Base-by-base conservation (phyloP, 2,329 filamentous ascomycete species). In the Penicillium hesseltinei region DNA sequence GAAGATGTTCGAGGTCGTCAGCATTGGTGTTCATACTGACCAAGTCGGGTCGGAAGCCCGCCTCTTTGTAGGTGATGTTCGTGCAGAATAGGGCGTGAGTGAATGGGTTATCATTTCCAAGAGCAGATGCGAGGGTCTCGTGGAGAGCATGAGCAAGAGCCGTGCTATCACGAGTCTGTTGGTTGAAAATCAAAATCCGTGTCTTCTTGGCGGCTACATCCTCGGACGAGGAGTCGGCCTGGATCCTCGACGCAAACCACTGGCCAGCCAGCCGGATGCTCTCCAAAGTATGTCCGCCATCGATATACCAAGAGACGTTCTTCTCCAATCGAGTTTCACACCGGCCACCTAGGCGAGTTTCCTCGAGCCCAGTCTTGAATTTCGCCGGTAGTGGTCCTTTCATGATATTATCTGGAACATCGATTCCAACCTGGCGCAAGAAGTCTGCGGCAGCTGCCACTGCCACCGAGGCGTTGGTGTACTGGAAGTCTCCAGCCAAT, bases 251-350 rank as follows among this genome's bases (percentile, higher is more conserved):
- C 2, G 83, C 84, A 67, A 93, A 93, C 92, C 92, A 97, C 63
- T 80, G 80, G 3, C 86, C 90, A 11, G 89, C 89, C 42, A 90
- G 82, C 51, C 85, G 81, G 61, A 97, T 85, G 66, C 91, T 95
- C 66, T 96, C 92, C 23, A 87, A 80, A 0, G 92, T 97, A 71
- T 97, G 92, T 2, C 90, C 92, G 3, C 92, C 91, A 67, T 97
- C 92, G 17, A 96, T 84, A 63, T 88, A 86, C 91, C 92, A 96
- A 17, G 81, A 81, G 10, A 90, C 78, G 29, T 81, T 78, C 35
- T 73, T 71, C 59, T 85, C 82, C 33, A 73, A 75, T 2, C 90
- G 75, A 25, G 83, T 83, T 70, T 97, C 91, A 67, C 91, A 95
- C 17, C 92, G 83, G 0, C 92, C 92, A 17, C 89, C 83, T 62